Percentiles rank a stretch among this genome's conserved stretches.
These are phyloP conservation scores for Aspergillus bombycis DNA, from an alignment of 2,329 filamentous ascomycete genomes.

Conservation along the genomic window DNA sequence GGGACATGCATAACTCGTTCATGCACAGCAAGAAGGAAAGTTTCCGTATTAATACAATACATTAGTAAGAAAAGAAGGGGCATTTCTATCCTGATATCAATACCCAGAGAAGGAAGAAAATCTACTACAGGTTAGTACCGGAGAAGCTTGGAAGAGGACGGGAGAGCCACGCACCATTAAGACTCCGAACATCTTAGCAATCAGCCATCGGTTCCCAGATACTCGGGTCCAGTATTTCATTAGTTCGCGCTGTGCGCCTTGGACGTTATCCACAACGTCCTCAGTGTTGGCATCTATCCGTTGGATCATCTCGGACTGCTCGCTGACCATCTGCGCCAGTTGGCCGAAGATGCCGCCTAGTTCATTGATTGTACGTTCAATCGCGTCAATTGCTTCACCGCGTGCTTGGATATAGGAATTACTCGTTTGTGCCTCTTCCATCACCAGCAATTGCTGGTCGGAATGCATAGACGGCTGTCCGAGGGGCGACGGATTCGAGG, in stretches of 20 bases:
- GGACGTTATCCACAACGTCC: slow-evolving; percentile 97
- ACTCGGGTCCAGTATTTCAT: slow-evolving; percentile 97
- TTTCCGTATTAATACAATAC: slow-evolving; percentile 39
- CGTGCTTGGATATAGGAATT: slow-evolving; percentile 92
- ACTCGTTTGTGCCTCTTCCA: slow-evolving; percentile 85
- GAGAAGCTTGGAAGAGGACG: slow-evolving; percentile 9
- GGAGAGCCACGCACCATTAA: slow-evolving; percentile 64
- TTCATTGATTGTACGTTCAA: slow-evolving; percentile 92
- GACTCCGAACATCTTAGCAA: slow-evolving; percentile 80
- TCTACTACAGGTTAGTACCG: slow-evolving; percentile 42
- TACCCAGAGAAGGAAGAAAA: slow-evolving; percentile 81
- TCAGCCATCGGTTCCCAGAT: slow-evolving; percentile 91
- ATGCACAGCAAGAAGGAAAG: slow-evolving; percentile 16
- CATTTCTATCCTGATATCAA: slow-evolving; percentile 54
- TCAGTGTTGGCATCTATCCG: slow-evolving; percentile 97
- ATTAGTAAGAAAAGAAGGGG: slow-evolving; percentile 14
- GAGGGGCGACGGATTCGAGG: slow-evolving; percentile 55
- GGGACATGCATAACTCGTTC: slow-evolving; percentile 27
- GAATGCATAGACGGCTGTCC: slow-evolving; percentile 60
- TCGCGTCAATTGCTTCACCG: slow-evolving; percentile 94
- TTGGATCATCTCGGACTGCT: slow-evolving; percentile 97
- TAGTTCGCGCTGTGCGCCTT: slow-evolving; percentile 90
- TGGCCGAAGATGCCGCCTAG: slow-evolving; percentile 92
- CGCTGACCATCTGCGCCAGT: slow-evolving; percentile 92
- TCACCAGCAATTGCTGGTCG: slow-evolving; percentile 85